Conservation (phyloP, 352 stramenopile species). For the Thalassiosira mediterranea region DNA sequence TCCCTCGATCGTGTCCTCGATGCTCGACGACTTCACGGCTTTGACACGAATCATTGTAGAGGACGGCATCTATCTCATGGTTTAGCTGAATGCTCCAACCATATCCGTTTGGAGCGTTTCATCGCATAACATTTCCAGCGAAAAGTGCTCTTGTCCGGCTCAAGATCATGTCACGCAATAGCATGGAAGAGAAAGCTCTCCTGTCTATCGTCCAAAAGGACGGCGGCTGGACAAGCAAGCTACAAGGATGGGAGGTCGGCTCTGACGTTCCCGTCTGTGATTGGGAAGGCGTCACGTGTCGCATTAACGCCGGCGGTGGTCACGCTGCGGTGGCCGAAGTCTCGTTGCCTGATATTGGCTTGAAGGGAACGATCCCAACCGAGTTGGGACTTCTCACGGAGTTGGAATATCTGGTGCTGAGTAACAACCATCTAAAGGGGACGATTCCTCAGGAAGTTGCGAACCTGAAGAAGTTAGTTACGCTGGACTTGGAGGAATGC, state of each 20-base stretch:
- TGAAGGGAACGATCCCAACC: constrained; percentile 51
- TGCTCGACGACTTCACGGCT: too few relatives aligned
- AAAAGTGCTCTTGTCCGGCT: too few relatives aligned
- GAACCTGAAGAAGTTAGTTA: constrained; percentile 23
- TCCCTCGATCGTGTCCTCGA: too few relatives aligned
- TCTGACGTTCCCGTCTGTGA: constrained; percentile 31
- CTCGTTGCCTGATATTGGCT: constrained; percentile 18
- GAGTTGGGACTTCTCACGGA: constrained; percentile 53
- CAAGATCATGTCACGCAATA: too few relatives aligned
- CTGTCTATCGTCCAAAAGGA: constrained; percentile 20
- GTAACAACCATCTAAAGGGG: constrained; percentile 54
- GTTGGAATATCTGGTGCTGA: constrained; percentile 50
- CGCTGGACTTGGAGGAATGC: constrained; percentile 46
- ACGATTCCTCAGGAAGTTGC: constrained; percentile 39
- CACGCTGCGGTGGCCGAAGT: constrained; percentile 12
- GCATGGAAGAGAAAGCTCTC: constrained; percentile 26
- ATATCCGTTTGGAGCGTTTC: too few relatives aligned
- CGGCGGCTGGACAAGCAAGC: constrained; percentile 6
- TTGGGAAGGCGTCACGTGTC: constrained; percentile 52
- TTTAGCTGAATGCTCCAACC: too few relatives aligned
- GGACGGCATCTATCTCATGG: too few relatives aligned
- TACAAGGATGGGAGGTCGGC: constrained; percentile 7
- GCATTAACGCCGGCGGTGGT: neutral
- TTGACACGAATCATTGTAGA: too few relatives aligned
- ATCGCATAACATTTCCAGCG: too few relatives aligned